These are phyloP conservation scores for Conticribra weissflogii DNA, from an alignment of 108 stramenopile genomes.

Conservation along the genomic window DNA sequence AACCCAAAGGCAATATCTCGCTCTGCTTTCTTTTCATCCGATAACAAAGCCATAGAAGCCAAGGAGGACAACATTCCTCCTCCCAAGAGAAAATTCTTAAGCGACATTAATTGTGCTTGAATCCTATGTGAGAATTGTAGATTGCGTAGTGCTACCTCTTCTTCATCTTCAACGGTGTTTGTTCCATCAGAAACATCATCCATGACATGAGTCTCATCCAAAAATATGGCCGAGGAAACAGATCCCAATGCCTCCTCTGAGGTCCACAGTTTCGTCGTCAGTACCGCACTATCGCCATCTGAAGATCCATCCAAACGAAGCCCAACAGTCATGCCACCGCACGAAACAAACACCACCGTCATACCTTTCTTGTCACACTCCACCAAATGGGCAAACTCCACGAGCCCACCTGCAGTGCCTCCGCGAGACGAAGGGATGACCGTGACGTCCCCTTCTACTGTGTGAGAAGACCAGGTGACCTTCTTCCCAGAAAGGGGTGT, in stretches of 20 bases:
- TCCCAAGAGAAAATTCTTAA: constrained; percentile 35
- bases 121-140: constrained; percentile 62
- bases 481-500: neutral
- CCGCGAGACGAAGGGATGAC: constrained; percentile 8
- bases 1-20: constrained; percentile 79
- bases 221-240: constrained; percentile 63
- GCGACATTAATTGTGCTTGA: constrained; percentile 54
- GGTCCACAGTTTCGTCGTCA: constrained; percentile 59
- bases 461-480: constrained; percentile 7
- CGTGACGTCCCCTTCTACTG: neutral
- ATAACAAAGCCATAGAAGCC: constrained; percentile 28
- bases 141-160: constrained; percentile 54
- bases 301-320: constrained; percentile 27
- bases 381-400: constrained; percentile 42
- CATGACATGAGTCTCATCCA: constrained; percentile 77
- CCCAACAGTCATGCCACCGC: constrained; percentile 55
- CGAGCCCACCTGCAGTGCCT: constrained; percentile 7
- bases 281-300: constrained; percentile 3
- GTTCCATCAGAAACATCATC: constrained; percentile 6
- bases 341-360: constrained; percentile 53
- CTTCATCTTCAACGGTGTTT: constrained; percentile 45
- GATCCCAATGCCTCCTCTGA: constrained; percentile 75
- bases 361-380: constrained; percentile 43
- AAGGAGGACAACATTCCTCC: constrained; percentile 34
- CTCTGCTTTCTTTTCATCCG: constrained; percentile 44